phyloP scores from a whole-genome alignment of 306 rosid species.

The Mucuna pruriens region DNA sequence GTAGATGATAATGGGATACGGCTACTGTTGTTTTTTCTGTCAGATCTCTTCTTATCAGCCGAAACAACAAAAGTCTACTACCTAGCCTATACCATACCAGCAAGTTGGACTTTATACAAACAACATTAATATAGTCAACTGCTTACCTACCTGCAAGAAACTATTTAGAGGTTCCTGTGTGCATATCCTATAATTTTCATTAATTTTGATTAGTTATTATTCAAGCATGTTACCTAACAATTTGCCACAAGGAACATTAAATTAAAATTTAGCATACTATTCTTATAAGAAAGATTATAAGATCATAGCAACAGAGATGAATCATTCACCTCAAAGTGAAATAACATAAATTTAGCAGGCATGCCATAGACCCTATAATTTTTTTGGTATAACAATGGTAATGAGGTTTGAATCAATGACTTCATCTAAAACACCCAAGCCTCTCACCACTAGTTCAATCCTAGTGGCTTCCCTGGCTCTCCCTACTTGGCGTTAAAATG shows the following conservation, averaged over 20 bases:
- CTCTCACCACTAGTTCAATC: neutral
- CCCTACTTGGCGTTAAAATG: slow-evolving; percentile 7
- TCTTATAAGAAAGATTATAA: neutral
- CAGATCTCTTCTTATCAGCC: neutral
- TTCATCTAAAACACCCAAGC: neutral
- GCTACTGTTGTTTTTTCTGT: neutral
- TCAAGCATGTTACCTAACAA: slow-evolving; percentile 2
- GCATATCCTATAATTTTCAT: slow-evolving; percentile 10
- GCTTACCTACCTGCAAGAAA: slow-evolving; percentile 23
- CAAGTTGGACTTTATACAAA: slow-evolving; percentile 12
- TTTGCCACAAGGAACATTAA: neutral
- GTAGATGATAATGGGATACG: neutral
- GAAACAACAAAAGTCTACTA: neutral
- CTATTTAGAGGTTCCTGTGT: neutral
- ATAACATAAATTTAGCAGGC: neutral
- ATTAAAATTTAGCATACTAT: neutral
- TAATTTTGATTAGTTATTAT: slow-evolving; percentile 25
- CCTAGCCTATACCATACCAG: neutral
- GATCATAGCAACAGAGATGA: slow-evolving; percentile 15
- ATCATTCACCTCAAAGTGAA: slow-evolving; percentile 19
- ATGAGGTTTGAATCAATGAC: neutral
- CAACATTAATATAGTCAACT: neutral
- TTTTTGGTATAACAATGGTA: neutral
- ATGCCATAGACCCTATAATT: slow-evolving; percentile 9
- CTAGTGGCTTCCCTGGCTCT: neutral